Evolutionary conservation across 192 early-diverging fungal species (phyloP), one percentile per base, ranked within the genome.

Genomic region (Chytriomyces hyalinus): DNA sequence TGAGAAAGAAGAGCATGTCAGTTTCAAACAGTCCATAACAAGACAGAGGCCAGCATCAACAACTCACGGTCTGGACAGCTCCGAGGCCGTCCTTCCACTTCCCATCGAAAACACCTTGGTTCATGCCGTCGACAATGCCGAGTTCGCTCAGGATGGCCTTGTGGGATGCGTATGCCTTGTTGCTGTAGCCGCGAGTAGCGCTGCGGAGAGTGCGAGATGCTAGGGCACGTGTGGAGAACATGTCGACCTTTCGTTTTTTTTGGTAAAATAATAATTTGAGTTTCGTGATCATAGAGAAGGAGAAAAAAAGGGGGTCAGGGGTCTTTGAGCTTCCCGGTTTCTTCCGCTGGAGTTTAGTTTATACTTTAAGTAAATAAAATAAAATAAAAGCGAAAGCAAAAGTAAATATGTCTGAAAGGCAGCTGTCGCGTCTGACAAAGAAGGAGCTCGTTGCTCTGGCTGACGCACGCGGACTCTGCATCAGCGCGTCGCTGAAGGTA

Each of bases 81-180:
- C 87, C 87, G 46, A 44, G 26, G 8, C 87, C 87, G 28, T 75
- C 49, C 53, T 57, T 57, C 87, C 87, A 89, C 59, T 76, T 65
- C 2, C 86, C 86, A 51, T 84, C 70, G 63, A 72, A 89, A 2
- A 87, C 84, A 43, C 86, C 86, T 15, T 57, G 26, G 73, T 87
- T 87, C 53, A 57, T 57, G 15, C 9, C n/a, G 10, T 13, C 48
- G 6, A 36, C 13, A 49, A 75, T 64, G 17, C 73, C 73, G 17
- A 75, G 49, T 44, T 75, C 73, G 10, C 44, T 26, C 62, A 75
- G 49, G n/a, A 75, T 75, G 7, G 73, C 61, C 62, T 20, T 15
- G 73, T 75, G 73, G 45, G 53, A 51, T 17, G 61, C 61, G 46
- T 49, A 53, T 65, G 63, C 15, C 36, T 65, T 65, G 63, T 26